Evolutionary conservation across 805 yeast species (phyloP).

Genomic region (Sugiyamaella qingdaonensis): DNA sequence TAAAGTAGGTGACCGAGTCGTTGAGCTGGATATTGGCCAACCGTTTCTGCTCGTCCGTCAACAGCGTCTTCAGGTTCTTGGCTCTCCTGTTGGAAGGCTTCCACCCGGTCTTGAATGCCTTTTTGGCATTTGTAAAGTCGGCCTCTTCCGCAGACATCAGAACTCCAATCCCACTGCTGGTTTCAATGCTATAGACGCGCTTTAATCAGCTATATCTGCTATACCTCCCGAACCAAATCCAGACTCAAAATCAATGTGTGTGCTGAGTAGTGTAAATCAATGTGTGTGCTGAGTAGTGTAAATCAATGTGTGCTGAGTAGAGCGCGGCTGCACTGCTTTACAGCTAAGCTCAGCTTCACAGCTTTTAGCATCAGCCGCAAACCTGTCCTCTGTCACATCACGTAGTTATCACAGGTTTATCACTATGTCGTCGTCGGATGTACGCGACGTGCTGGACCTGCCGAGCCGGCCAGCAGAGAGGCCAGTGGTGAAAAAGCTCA

Average conservation of each 20-base stretch:
- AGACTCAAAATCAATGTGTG: too few relatives aligned
- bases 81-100: conserved; percentile 56
- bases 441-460: conserved; percentile 31
- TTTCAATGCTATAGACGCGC: neutral
- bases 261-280: too few relatives aligned
- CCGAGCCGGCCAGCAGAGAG: conserved; percentile 22
- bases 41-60: conserved; percentile 75
- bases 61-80: conserved; percentile 68
- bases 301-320: too few relatives aligned
- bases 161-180: too few relatives aligned
- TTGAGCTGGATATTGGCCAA: conserved; percentile 33
- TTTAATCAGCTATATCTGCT: too few relatives aligned
- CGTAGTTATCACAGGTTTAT: too few relatives aligned
- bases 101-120: conserved; percentile 56
- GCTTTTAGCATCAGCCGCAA: too few relatives aligned
- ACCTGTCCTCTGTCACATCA: neutral
- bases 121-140: conserved; percentile 23
- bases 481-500: conserved; percentile 21
- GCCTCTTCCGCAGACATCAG: conserved; percentile 20
- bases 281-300: too few relatives aligned
- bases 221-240: too few relatives aligned
- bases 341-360: too few relatives aligned
- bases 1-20: conserved; percentile 56
- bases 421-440: conserved; percentile 29
- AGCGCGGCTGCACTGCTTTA: too few relatives aligned